Base-by-base conservation (phyloP, 768 basidiomycete species). In the Coprinellus aureogranulatus region DNA sequence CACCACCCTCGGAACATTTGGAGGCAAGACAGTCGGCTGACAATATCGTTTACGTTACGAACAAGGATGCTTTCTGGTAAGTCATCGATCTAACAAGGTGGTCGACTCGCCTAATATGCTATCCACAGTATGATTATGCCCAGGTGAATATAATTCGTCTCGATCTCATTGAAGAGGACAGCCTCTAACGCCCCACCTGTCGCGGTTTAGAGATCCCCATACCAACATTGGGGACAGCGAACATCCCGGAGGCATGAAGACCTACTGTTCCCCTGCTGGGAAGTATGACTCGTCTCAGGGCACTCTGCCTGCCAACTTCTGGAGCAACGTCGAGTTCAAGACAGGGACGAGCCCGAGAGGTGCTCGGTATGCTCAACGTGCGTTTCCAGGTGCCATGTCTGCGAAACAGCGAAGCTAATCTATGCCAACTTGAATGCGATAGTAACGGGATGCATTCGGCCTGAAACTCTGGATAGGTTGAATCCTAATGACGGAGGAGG, bases 221-320 rank as follows among this genome's bases (percentile, higher is more conserved):
- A 83, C 82, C 12, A 75, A 81, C 61, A 78, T 84, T 55, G 82
- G 82, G 3, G 80, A 81, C 64, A 81, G 77, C 59, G 81, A 84
- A 60, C 70, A 76, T 54, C 77, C 80, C 1, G 81, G 81, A 31
- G 81, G 81, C 12, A 81, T 78, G 77, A 75, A 79, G 65, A 80
- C 80, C 2, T 84, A 81, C 63, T 84, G 82, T 59, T 80, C 82
- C 3, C 72, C 79, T 3, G 64, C 67, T 1, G 81, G 76, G 1
- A 68, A 68, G 11, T 76, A 72, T 61, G 72, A 75, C 5, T 46
- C 69, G 20, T 58, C 69, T n/a, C 81, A 83, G 63, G 81, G 82
- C 5, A 70, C 73, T 57, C 68, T 83, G 1, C 75, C 81, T 2
- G 63, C 66, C 39, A 66, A 78, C 50, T 82, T 82, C 62, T 84